Conservation (phyloP, 1,139 yeast genomes). For the Saccharomycopsis crataegensis region DNA sequence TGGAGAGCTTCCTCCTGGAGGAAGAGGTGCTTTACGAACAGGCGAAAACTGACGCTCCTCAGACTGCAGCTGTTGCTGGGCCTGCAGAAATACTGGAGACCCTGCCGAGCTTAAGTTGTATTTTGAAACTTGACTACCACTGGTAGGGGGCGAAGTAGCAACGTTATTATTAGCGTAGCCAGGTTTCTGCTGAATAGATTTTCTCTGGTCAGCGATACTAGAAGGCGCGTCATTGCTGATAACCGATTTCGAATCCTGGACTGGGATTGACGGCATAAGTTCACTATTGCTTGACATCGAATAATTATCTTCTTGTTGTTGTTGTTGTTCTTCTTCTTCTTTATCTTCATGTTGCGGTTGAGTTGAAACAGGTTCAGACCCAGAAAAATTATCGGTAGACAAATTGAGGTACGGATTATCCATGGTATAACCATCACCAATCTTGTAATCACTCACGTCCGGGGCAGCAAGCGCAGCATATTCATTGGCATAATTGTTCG, state of each 20-base stretch:
- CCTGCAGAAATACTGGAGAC: neutral
- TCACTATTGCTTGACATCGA: neutral
- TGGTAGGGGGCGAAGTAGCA: too few relatives aligned
- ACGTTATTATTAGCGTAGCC: too few relatives aligned
- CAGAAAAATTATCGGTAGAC: slow-evolving; percentile 11
- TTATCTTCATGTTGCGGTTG: neutral
- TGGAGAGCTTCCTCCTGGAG: slow-evolving; percentile 8
- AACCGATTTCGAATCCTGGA: neutral
- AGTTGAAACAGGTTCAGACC: neutral
- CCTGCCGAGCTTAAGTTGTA: too few relatives aligned
- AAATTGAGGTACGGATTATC: slow-evolving; percentile 19
- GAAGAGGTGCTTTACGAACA: slow-evolving; percentile 19
- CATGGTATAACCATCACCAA: slow-evolving; percentile 12
- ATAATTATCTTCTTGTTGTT: neutral
- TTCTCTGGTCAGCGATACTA: too few relatives aligned
- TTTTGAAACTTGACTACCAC: too few relatives aligned
- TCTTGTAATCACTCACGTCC: neutral
- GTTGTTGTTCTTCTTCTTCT: neutral
- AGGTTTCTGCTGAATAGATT: too few relatives aligned
- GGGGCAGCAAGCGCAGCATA: neutral
- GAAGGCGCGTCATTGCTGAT: too few relatives aligned
- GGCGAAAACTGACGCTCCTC: slow-evolving; percentile 19
- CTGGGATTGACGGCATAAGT: neutral
- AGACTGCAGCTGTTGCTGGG: neutral
- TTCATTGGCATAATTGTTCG: neutral